phyloP scores from a whole-genome alignment of 2,329 filamentous ascomycete genomes.

The Claviceps quebecensis region DNA sequence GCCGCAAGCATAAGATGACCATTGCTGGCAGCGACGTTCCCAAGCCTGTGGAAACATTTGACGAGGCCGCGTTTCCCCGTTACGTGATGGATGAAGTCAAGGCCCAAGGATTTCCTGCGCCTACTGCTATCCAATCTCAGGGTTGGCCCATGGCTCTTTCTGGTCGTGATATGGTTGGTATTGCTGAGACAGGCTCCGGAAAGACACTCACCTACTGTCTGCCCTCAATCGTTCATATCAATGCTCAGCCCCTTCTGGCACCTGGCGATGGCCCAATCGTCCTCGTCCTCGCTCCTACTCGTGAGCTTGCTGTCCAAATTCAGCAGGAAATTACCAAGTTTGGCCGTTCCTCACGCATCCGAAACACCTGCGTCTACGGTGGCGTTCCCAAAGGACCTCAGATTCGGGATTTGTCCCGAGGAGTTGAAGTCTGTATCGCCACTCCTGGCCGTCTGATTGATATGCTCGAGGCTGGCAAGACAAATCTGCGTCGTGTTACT shows the following conservation, averaged over 20 bases:
- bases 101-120: slow-evolving; percentile 85
- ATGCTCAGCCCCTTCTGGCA: slow-evolving; percentile 89
- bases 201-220: slow-evolving; percentile 98
- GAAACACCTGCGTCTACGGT: slow-evolving; percentile 97
- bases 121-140: slow-evolving; percentile 94
- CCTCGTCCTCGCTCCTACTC: slow-evolving; percentile 85
- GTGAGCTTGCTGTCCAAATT: slow-evolving; percentile 96
- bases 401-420: slow-evolving; percentile 85
- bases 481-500: slow-evolving; percentile 92
- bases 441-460: slow-evolving; percentile 96
- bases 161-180: slow-evolving; percentile 95
- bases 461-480: slow-evolving; percentile 96
- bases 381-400: slow-evolving; percentile 97
- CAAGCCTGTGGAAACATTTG: slow-evolving; percentile 90
- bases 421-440: slow-evolving; percentile 97
- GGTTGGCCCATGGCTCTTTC: slow-evolving; percentile 99
- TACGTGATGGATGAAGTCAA: slow-evolving; percentile 99
- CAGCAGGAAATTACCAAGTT: slow-evolving; percentile 98
- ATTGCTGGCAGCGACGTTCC: slow-evolving; percentile 70
- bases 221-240: slow-evolving; percentile 97
- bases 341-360: slow-evolving; percentile 91
- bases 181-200: slow-evolving; percentile 97
- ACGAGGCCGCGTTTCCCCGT: slow-evolving; percentile 90
- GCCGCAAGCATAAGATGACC: slow-evolving; percentile 71
- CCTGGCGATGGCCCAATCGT: slow-evolving; percentile 95